Evolutionary conservation across 108 stramenopile genomes (phyloP), one percentile per base, ranked within the genome.

Genomic region (Craspedostauros australis): DNA sequence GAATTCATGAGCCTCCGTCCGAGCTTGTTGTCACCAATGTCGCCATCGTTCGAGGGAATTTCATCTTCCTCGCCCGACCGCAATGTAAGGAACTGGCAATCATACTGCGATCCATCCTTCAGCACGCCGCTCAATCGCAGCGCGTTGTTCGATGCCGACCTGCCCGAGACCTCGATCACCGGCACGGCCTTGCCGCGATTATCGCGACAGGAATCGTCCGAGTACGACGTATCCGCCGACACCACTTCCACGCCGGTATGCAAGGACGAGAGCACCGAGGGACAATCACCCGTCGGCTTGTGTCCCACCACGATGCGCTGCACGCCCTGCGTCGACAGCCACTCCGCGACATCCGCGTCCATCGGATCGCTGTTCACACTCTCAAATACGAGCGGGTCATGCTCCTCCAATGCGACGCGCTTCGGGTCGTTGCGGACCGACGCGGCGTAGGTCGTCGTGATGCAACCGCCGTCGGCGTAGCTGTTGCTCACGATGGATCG

Each of bases 231-330:
- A 48, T 82, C 81, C 14, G 65, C 70, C 0, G 77, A 64, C 26
- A 75, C 71, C 5, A 82, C 55, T 32, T 77, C 74, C 0, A 82
- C 71, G 7, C 73, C 73, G 18, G 74, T 70, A 46, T 73, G 70
- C 16, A 28, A 30, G 3, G 69, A 48, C 2, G 66, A 68, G 21
- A 82, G 42, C 7, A 82, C 81, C 8, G 77, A 57, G 16, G 81
- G 81, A 58, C 71, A 78, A 62, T 82, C 81, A 7, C 77, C 77
- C 4, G 77, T 77, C 7, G 81, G 81, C 52, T 78, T 75, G 57
- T 82, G 81, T 32, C 81, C 81, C 9, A 82, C 81, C 31, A 82
- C 75, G 4, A 82, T 60, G 25, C 81, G 60, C 12, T 52, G 67
- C 55, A 82, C 73, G 6, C 75, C 68, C 47, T 82, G 42, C 18